Evolutionary conservation across 176 grass and related monocot genomes (phyloP).

Genomic region (Ensete ventricosum): DNA sequence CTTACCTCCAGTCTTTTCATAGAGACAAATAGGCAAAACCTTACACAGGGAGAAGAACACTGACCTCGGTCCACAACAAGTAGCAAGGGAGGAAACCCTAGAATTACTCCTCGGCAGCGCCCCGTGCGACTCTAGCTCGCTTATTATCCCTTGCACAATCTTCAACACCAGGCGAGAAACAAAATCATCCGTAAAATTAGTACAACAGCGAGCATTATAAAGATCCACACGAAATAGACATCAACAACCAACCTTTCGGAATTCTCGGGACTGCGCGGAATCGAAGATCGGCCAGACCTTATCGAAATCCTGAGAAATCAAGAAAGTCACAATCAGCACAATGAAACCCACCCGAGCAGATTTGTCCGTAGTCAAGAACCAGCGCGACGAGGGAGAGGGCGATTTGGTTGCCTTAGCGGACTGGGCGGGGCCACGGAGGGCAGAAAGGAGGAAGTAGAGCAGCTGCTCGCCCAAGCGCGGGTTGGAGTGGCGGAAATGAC

Average conservation of each 20-base stretch:
- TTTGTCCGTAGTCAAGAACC: neutral
- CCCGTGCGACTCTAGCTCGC: constrained; percentile 94
- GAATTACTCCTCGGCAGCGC: constrained; percentile 91
- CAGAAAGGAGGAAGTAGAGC: constrained; percentile 96
- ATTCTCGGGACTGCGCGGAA: constrained; percentile 88
- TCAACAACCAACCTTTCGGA: constrained; percentile 60
- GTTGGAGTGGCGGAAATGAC: constrained; percentile 91
- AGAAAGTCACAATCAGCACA: neutral
- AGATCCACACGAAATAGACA: constrained; percentile 4
- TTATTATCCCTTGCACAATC: constrained; percentile 99
- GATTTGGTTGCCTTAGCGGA: constrained; percentile 42
- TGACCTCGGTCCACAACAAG: constrained; percentile 93
- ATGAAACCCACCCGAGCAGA: neutral
- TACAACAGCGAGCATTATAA: neutral
- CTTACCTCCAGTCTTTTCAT: no score
- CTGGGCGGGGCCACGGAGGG: constrained; percentile 62
- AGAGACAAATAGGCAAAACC: no score
- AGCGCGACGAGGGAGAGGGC: neutral
- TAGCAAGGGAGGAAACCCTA: constrained; percentile 93
- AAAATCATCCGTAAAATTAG: constrained; percentile 1
- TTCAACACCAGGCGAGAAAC: constrained; percentile 26
- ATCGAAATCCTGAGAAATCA: constrained; percentile 67
- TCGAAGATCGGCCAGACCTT: constrained; percentile 98
- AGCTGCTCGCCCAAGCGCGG: constrained; percentile 94
- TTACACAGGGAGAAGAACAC: neutral